Base-by-base conservation (phyloP, 2,329 filamentous ascomycete genomes). In the Thyridium curvatum region DNA sequence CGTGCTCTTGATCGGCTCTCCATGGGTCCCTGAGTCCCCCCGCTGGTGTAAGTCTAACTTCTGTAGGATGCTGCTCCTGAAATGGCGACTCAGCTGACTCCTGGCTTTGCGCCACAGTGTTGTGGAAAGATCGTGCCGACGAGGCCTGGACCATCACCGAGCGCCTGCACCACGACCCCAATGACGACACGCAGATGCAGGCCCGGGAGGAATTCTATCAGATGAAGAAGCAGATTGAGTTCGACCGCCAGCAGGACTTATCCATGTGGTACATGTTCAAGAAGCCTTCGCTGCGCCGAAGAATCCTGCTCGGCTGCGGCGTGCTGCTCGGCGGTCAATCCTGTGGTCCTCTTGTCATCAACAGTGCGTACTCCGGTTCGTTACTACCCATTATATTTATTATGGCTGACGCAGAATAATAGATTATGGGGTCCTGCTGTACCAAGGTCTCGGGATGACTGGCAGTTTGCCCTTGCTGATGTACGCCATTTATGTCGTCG, bases 191-290 rank as follows among this genome's bases (percentile, higher is more conserved):
- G 9, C 54, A 66, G 36, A 42, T 51, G n/a, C 46, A 55, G 35
- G 65, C 64, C 10, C 48, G 49, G 12, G 60, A 62, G 37, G 65
- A 69, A 42, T 68, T 65, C 46, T 61, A 60, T 43, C 57, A 64
- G 35, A 68, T 69, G 51, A 56, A 60, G 44, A 61, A 62, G 40
- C 67, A 70, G 45, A 51, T 62, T 37, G 61, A 64, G 34, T 48
- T 62, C n/a, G 64, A 68, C 39, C 49, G 49, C 8, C 30, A 48
- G 55, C 21, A 56, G 60, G 39, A 48, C 48, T 21, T 46, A 50
- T 30, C 50, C 43, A 12, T 55, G 46, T n/a, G 54, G 58, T 8
- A 47, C 47, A 52, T 71, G 18, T 63, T 69, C 50, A 57, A 56
- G 18, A 67, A 62, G 7, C 41, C 52, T 4, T 43, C 64, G 1